A percentile compares a stretch with the other conserved stretches of the same genome.
Conservation (phyloP, 1,284 basidiomycete genomes). For the Earliella scabrosa region DNA sequence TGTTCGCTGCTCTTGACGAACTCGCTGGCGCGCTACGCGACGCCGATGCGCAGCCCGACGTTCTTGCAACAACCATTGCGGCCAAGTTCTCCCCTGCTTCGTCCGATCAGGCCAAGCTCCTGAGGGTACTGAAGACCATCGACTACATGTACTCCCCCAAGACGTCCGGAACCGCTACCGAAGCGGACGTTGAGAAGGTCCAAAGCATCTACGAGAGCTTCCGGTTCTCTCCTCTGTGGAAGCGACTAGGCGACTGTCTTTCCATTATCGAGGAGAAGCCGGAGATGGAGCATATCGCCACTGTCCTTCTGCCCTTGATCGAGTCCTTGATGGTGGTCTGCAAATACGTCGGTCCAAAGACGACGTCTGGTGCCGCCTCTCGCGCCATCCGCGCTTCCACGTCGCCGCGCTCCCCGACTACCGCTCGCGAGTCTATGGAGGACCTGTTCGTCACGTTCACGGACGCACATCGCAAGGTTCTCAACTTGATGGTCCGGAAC, state of each 20-base stretch:
- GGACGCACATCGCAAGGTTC: slow-evolving; percentile 91
- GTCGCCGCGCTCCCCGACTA: slow-evolving; percentile 70
- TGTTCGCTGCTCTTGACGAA: slow-evolving; percentile 79
- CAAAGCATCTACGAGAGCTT: slow-evolving; percentile 88
- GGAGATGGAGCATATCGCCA: slow-evolving; percentile 86
- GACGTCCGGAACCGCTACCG: slow-evolving; percentile 38
- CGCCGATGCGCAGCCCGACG: slow-evolving; percentile 51
- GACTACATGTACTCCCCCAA: slow-evolving; percentile 92
- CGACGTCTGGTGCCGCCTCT: slow-evolving; percentile 42
- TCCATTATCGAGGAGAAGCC: slow-evolving; percentile 80
- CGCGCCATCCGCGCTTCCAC: slow-evolving; percentile 59
- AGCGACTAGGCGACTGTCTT: slow-evolving; percentile 84
- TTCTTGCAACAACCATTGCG: slow-evolving; percentile 70
- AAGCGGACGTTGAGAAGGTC: slow-evolving; percentile 76
- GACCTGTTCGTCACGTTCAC: slow-evolving; percentile 95
- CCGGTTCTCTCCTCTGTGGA: slow-evolving; percentile 87
- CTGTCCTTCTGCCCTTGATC: slow-evolving; percentile 89
- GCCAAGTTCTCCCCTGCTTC: slow-evolving; percentile 91
- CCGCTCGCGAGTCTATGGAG: slow-evolving; percentile 75
- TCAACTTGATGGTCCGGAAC: slow-evolving; percentile 98
- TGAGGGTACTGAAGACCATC: slow-evolving; percentile 93
- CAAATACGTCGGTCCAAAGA: slow-evolving; percentile 84
- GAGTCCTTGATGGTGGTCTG: slow-evolving; percentile 98
- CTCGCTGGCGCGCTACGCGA: slow-evolving; percentile 65
- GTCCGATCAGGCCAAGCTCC: slow-evolving; percentile 90